Conservation (phyloP, 179 eudicot species). For the Actinidia polygama region DNA sequence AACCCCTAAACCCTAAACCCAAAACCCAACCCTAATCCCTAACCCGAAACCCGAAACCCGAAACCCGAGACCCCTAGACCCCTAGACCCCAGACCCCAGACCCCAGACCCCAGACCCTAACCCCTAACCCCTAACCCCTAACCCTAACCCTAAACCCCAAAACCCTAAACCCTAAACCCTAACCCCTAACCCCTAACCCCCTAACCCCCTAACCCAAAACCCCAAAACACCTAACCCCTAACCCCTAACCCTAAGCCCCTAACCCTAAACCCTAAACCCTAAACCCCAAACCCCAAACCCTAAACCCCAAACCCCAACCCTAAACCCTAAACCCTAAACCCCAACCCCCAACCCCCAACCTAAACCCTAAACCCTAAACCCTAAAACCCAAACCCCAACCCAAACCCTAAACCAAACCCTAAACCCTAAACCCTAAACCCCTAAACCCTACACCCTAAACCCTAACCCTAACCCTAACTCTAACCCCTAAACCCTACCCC, state of each 20-base stretch:
- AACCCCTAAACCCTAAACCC: conserved; percentile 16
- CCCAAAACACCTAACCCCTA: background rate
- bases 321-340: conserved; percentile 1
- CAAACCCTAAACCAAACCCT: too few species aligned
- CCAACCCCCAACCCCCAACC: background rate
- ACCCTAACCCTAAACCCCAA: conserved; percentile 6
- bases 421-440: background rate
- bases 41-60: background rate
- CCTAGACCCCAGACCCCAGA: background rate
- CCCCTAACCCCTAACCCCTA: conserved; percentile 10
- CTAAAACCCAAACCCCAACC: background rate
- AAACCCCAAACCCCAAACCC: conserved; percentile 1
- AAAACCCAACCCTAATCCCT: too few species aligned
- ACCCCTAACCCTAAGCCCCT: conserved; percentile 20
- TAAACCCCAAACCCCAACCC: background rate
- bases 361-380: background rate
- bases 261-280: conserved; percentile 20
- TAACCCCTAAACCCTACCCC: background rate
- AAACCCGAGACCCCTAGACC: background rate
- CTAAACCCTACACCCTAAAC: background rate
- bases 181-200: conserved; percentile 21
- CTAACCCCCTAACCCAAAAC: background rate
- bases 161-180: conserved; percentile 24
- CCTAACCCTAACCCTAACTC: too few species aligned
- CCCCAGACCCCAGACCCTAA: conserved; percentile 17